Percentiles rank a stretch among this genome's conserved stretches.
Conservation (phyloP, 2,329 filamentous ascomycete genomes). For the Venturia nashicola region DNA sequence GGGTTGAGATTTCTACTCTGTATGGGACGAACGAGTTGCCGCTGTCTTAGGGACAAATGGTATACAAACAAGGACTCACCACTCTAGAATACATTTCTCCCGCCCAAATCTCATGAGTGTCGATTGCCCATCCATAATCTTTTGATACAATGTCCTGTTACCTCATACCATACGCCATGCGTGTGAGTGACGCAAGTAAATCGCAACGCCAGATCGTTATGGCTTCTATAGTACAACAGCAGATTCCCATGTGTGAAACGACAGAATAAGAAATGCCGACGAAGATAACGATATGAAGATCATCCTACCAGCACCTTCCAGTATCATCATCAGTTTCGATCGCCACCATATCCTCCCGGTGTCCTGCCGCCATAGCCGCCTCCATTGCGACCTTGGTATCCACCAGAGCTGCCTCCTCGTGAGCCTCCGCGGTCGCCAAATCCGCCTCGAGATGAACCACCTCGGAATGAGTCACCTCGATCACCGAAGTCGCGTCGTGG, state of each 20-base stretch:
- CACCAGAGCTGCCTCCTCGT: neutral
- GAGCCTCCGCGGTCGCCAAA: neutral
- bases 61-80: neutral
- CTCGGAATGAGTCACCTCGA: neutral
- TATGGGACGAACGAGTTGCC: neutral
- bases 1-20: neutral
- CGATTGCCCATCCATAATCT: neutral
- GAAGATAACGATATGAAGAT: neutral
- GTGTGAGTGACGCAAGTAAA: neutral
- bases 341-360: neutral
- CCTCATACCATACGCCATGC: neutral
- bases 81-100: neutral
- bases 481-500: neutral
- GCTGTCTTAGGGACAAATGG: neutral
- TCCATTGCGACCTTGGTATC: neutral
- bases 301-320: neutral
- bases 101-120: neutral
- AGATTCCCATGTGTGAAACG: neutral
- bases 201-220: neutral
- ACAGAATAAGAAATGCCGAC: neutral
- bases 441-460: neutral
- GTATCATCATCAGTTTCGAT: neutral
- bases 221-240: neutral
- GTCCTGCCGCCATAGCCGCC: slow-evolving; percentile 4
- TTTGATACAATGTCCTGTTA: neutral